Evolutionary conservation across 163 green algal genomes (phyloP), one percentile per base, ranked within the genome.

Genomic region (Prototheca wickerhamii): DNA sequence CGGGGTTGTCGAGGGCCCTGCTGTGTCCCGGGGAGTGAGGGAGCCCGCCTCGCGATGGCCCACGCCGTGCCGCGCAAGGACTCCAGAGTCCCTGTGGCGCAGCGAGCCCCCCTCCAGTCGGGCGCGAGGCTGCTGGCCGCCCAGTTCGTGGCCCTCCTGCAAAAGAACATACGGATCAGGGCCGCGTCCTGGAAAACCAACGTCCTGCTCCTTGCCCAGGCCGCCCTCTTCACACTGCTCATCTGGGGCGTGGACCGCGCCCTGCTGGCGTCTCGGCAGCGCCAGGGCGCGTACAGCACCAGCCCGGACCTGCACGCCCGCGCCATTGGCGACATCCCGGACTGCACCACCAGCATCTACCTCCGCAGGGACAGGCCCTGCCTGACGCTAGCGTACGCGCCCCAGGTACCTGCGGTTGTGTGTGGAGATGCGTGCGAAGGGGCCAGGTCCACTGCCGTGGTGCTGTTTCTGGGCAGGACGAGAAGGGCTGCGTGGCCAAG

Each of bases 381-480:
- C 77, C 61, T 73, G 49, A 80, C 73, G 6, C 64, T 89, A 4
- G 30, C 86, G 1, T 89, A 88, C 55, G 70, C 75, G 0, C 82
- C 83, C 2, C 35, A 51, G 54, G 61, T 8, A 8, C 10, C 37
- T 12, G 37, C 37, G 37, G 10, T 37, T 63, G 65, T 33, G 46
- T 6, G 3, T 12, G 26, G 18, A 12, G 18, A 18, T 54, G 18
- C 26, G 46, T 12, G 40, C 12, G 40, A 15, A 15, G 40, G 40
- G 40, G 40, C 12, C 12, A 15, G 40, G 40, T 49, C 40, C 40
- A 44, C 37, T 10, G 10, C 37, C 37, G 37, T 44, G 37, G 37
- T 10, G 37, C 10, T 44, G 1, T 44, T n/a, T n/a, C n/a, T n/a
- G 37, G 37, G 10, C 35, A 40, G 34, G 25, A 31, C 26, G 28